These are phyloP conservation scores for Lophiotrema nucula DNA, from an alignment of 495 filamentous ascomycete genomes.

Conservation along the genomic window DNA sequence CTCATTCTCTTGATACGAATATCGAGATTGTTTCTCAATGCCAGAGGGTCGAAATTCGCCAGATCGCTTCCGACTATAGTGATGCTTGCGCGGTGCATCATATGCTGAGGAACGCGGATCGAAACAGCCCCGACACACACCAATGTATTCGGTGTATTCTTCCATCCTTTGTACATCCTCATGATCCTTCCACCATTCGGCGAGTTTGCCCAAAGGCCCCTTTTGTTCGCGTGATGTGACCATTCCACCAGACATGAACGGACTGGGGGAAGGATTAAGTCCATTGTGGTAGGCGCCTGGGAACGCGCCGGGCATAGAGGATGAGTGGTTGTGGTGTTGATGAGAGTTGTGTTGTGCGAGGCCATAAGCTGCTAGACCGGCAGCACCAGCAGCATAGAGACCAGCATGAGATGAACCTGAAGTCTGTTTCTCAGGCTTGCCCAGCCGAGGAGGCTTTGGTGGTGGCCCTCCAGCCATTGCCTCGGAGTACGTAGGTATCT, in stretches of 20 bases:
- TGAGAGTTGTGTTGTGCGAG: slow-evolving; percentile 39
- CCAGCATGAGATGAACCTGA: slow-evolving; percentile 44
- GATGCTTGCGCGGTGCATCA: slow-evolving; percentile 66
- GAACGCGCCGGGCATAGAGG: slow-evolving; percentile 29
- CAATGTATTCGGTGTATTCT: slow-evolving; percentile 71
- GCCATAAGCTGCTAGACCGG: slow-evolving; percentile 48
- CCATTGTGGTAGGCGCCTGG: slow-evolving; percentile 6
- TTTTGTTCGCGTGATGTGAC: slow-evolving; percentile 40
- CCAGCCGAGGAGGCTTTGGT: slow-evolving; percentile 29
- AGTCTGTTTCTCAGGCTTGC: slow-evolving; percentile 29
- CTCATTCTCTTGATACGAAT: slow-evolving; percentile 20
- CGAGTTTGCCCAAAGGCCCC: slow-evolving; percentile 56
- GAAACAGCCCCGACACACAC: slow-evolving; percentile 68
- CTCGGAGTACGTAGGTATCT: slow-evolving; percentile 20
- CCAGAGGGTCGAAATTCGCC: slow-evolving; percentile 29
- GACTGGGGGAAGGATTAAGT: slow-evolving; percentile 9
- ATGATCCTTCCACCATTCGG: slow-evolving; percentile 65
- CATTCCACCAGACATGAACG: slow-evolving; percentile 28
- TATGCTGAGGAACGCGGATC: slow-evolving; percentile 58
- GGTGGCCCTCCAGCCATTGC: slow-evolving; percentile 18
- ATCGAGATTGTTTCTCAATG: slow-evolving; percentile 34
- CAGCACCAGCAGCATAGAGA: slow-evolving; percentile 50
- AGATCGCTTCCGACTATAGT: slow-evolving; percentile 46
- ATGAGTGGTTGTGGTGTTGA: slow-evolving; percentile 45
- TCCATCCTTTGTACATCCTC: slow-evolving; percentile 70